Evolutionary conservation across 345 rosid genomes (phyloP).

Genomic region (Xanthoceras sorbifolium): DNA sequence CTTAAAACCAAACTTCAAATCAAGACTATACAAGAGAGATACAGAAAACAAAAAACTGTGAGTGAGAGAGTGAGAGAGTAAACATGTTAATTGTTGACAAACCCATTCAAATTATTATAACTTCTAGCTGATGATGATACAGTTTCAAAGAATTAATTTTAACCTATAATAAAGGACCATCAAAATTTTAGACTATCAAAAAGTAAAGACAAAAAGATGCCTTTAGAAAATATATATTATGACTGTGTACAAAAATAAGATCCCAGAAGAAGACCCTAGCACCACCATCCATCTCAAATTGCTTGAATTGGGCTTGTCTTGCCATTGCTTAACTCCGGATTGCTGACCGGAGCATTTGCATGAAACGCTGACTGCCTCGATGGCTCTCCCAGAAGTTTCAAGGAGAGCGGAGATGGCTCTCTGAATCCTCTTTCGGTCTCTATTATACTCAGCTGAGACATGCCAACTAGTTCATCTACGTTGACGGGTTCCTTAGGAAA

Average conservation of each 20-base stretch:
- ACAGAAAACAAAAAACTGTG: background rate
- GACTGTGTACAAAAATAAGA: slow-evolving; percentile 21
- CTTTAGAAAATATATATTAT: slow-evolving; percentile 7
- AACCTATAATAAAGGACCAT: slow-evolving; percentile 23
- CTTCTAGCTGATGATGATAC: slow-evolving; percentile 29
- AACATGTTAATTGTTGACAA: slow-evolving; percentile 4
- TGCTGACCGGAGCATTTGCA: slow-evolving; percentile 55
- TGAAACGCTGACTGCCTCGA: slow-evolving; percentile 85
- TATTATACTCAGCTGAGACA: slow-evolving; percentile 77
- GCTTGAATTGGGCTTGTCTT: slow-evolving; percentile 67
- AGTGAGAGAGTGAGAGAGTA: no score
- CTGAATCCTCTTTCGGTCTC: slow-evolving; percentile 42
- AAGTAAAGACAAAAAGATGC: background rate
- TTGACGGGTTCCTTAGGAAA: slow-evolving; percentile 71
- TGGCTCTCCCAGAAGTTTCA: slow-evolving; percentile 69
- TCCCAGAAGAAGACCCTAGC: background rate
- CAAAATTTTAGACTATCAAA: slow-evolving; percentile 15
- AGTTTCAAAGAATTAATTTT: slow-evolving; percentile 37
- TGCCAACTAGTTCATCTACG: slow-evolving; percentile 73
- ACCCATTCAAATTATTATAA: slow-evolving; percentile 28
- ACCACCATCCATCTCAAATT: no score
- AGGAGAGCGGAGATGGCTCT: slow-evolving; percentile 59
- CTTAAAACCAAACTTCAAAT: background rate
- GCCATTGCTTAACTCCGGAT: slow-evolving; percentile 56
- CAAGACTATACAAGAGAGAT: background rate